A percentile compares a stretch with the other conserved stretches of the same genome.
Conservation (phyloP, 2,329 filamentous ascomycete genomes). For the Davidsoniella eucalypti region DNA sequence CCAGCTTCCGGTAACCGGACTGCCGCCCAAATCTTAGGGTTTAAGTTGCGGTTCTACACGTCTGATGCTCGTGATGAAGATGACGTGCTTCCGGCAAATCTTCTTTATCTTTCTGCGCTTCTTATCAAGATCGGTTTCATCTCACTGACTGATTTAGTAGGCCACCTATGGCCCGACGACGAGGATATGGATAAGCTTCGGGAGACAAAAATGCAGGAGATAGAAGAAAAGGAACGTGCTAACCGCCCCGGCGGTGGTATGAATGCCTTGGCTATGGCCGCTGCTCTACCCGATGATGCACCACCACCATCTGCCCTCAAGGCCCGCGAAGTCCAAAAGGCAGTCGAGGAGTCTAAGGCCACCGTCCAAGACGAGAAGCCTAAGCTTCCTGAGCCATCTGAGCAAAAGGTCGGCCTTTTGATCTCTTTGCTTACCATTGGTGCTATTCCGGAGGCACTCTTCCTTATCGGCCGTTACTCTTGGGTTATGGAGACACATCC, state of each 20-base stretch:
- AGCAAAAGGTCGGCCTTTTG: constrained; percentile 77
- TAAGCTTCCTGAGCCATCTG: constrained; percentile 52
- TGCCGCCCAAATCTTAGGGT: constrained; percentile 85
- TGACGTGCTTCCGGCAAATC: constrained; percentile 74
- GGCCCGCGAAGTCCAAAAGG: constrained; percentile 21
- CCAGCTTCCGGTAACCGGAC: constrained; percentile 78
- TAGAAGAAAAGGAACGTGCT: constrained; percentile 60
- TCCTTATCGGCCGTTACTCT: constrained; percentile 78
- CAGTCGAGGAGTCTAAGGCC: constrained; percentile 9
- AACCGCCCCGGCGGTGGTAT: constrained; percentile 53
- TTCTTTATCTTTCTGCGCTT: constrained; percentile 80
- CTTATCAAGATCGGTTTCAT: constrained; percentile 97
- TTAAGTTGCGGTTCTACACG: constrained; percentile 92
- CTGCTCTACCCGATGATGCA: constrained; percentile 72
- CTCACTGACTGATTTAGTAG: constrained; percentile 76
- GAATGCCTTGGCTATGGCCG: constrained; percentile 79
- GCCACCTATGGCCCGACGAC: constrained; percentile 77
- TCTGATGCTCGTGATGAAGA: constrained; percentile 57
- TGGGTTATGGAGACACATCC: constrained; percentile 80
- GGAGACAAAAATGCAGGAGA: constrained; percentile 53
- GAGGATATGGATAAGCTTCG: constrained; percentile 64
- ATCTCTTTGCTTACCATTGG: constrained; percentile 80
- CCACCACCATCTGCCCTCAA: constrained; percentile 30
- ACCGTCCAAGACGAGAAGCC: constrained; percentile 31
- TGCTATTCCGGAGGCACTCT: constrained; percentile 81